Evolutionary conservation across 2,329 filamentous ascomycete genomes (phyloP).

Genomic region (Pochonia chlamydosporia): DNA sequence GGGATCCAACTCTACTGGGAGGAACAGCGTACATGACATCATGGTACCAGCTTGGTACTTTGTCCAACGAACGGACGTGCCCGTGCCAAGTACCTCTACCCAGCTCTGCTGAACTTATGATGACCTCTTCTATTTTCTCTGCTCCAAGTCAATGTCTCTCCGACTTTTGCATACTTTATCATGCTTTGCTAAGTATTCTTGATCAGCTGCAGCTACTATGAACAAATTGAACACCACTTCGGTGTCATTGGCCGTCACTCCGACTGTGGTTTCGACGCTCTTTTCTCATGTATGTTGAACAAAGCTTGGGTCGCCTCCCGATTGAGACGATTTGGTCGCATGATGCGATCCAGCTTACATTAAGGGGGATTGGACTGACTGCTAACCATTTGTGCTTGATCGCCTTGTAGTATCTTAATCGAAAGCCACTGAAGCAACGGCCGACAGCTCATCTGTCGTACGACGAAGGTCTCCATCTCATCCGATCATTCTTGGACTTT

Average conservation of each 20-base stretch:
- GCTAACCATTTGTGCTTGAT: background rate
- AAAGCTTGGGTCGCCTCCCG: no score
- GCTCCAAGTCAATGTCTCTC: background rate
- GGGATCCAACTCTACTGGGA: no score
- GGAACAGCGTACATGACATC: background rate
- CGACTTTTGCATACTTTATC: background rate
- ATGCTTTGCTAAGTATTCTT: background rate
- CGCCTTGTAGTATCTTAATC: conserved; percentile 67
- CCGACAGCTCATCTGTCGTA: conserved; percentile 91
- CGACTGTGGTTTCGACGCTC: conserved; percentile 80
- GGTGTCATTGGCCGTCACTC: conserved; percentile 77
- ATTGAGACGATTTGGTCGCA: no score
- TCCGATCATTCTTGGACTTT: conserved; percentile 79
- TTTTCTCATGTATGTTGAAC: conserved; percentile 67
- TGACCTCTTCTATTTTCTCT: background rate
- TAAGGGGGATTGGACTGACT: background rate
- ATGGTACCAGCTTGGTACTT: background rate
- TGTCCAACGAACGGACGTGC: no score
- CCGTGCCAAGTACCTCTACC: no score
- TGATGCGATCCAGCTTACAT: no score
- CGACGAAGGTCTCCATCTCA: conserved; percentile 82
- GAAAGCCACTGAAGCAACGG: conserved; percentile 67
- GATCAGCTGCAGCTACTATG: conserved; percentile 26
- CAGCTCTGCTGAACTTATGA: no score
- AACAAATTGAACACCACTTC: conserved; percentile 68